Base-by-base conservation (phyloP, 192 early-diverging fungal species). In the Mortierella claussenii region DNA sequence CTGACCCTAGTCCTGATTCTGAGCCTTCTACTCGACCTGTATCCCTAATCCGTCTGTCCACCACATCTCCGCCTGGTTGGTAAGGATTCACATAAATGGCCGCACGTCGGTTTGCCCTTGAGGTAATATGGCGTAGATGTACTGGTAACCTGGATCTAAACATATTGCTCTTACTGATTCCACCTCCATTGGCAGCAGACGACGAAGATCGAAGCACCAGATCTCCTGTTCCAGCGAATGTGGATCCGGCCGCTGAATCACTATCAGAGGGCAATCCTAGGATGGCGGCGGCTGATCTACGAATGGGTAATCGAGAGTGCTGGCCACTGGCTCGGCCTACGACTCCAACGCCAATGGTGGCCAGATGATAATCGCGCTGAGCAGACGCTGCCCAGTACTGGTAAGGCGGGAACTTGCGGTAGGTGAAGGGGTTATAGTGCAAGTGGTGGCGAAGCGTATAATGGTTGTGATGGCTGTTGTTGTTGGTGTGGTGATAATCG, bases 331-430 rank as follows among this genome's bases (percentile, higher is more conserved):
- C 24, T 4, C 8, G 55, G 23, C 32, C 10, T 17, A 23, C 31
- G 26, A 49, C 54, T 12, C 58, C 28, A n/a, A 57, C 40, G 1
- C 70, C 70, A 12, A 75, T 75, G n/a, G 62, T 75, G 10, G 62
- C 36, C 43, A 75, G 8, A 31, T 75, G 70, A 34, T 65, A 75
- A 24, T 75, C 63, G 5, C 70, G 62, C 10, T 75, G 70, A 7
- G 70, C 70, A 27, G 70, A 75, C 1, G 49, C 37, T 15, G 62
- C 55, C 70, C 70, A 75, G 28, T 65, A 57, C 27, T 75, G 55
- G 34, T 60, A 65, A 11, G 70, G 62, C 0, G 70, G 70, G 54
- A 75, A 75, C 56, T 71, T 71, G 53, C 70, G 62, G 57, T 75
- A 50, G 6, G 48, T 45, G 45, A 64, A 56, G 1, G 61, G 62